phyloP scores from a whole-genome alignment of 345 rosid species.

The Melaleuca quinquenervia region DNA sequence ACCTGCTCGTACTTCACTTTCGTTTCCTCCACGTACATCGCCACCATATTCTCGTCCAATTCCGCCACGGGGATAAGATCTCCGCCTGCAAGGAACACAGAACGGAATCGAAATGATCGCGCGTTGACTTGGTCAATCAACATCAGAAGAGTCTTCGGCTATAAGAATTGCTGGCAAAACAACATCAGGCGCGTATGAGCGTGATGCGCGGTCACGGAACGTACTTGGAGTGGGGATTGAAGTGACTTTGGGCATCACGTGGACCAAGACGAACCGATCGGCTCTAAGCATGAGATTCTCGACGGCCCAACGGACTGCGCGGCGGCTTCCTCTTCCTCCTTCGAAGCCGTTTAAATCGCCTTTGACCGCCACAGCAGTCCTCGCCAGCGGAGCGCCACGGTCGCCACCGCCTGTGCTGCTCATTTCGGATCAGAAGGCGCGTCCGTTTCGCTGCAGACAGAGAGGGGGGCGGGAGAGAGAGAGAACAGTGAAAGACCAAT shows the following conservation, averaged over 20 bases:
- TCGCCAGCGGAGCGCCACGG: neutral
- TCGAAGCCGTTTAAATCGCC: constrained; percentile 26
- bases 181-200: neutral
- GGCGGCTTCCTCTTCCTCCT: constrained; percentile 55
- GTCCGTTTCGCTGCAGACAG: neutral
- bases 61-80: constrained; percentile 45
- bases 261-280: constrained; percentile 56
- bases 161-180: neutral
- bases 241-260: constrained; percentile 59
- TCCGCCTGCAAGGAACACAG: constrained; percentile 31
- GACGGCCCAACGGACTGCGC: constrained; percentile 74
- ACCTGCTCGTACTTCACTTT: constrained; percentile 31
- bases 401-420: neutral
- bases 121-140: neutral
- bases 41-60: constrained; percentile 59
- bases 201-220: neutral
- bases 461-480: neutral
- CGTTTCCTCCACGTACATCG: constrained; percentile 49
- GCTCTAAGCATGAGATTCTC: constrained; percentile 38
- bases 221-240: constrained; percentile 65
- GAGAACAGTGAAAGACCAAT: neutral
- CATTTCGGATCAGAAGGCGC: neutral
- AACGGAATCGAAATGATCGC: neutral
- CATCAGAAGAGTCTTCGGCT: neutral
- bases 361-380: constrained; percentile 34